Base-by-base conservation (phyloP, 768 basidiomycete genomes). In the Royoungia palumana region DNA sequence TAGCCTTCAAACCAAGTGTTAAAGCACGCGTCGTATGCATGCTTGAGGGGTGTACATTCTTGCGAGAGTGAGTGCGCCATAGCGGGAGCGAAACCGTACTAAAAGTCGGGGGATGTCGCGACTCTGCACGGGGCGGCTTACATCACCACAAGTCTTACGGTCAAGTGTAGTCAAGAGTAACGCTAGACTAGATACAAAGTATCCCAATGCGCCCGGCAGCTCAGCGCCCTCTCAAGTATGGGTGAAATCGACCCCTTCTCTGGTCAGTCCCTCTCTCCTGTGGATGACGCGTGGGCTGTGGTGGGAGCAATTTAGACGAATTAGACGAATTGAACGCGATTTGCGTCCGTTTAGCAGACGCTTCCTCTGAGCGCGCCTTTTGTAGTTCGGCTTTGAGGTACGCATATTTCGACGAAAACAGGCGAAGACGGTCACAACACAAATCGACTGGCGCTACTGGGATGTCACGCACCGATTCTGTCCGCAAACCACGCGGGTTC, bases 1-100 rank as follows among this genome's bases (percentile, higher is more conserved):
- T 97, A 99, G 11, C 90, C 92, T 67, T 96, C 94, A 58, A 99
- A 94, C 95, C 94, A 97, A 8, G 87, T 81, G 61, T 96, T 96
- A 73, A 98, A 98, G 74, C 94, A 98, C 0, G 88, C 75, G 68
- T 98, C 94, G 65, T 96, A 98, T 47, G 81, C 72, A 44, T 82
- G 81, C 68, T 98, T 97, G 49, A 95, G 76, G 0, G 89, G 85
- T 6, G 94, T 96, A 70, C 95, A 98, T 73, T 83, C 79, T 9
- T 81, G 72, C 1, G 87, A 81, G 20, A 97, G 79, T 49, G 91
- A 94, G 53, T 83, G 76, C 0, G 90, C 83, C 89, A 92, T 89
- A 17, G 12, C 20, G 12, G 19, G 17, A 7, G 24, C 30, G 34
- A 2, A 5, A 27, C 25, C 5, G 25, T 27, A 27, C 25, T 8